Percentiles rank a stretch among this genome's conserved stretches.
Evolutionary conservation across 176 grass and related monocot genomes (phyloP).

Genomic region (Cocos nucifera): DNA sequence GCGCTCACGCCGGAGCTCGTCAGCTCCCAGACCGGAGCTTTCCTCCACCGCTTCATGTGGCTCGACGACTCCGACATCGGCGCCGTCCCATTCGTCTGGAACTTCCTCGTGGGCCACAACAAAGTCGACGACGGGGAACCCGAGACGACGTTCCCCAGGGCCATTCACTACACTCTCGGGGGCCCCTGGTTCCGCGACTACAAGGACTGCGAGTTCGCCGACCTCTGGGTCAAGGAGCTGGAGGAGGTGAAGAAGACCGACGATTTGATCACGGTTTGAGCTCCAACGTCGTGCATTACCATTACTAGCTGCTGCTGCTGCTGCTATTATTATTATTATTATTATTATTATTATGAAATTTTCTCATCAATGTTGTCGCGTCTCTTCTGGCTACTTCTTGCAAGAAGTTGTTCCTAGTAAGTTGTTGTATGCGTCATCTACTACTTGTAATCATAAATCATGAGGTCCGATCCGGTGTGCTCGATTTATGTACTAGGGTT

Average conservation of each 20-base stretch:
- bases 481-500: too few species aligned
- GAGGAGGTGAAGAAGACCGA: constrained; percentile 34
- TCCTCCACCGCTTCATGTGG: constrained; percentile 76
- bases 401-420: too few species aligned
- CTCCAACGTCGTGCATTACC: too few species aligned
- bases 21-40: constrained; percentile 48
- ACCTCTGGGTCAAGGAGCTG: constrained; percentile 58
- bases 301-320: too few species aligned
- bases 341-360: too few species aligned
- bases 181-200: constrained; percentile 75
- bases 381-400: too few species aligned
- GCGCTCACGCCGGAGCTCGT: constrained; percentile 66
- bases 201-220: constrained; percentile 71
- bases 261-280: too few species aligned
- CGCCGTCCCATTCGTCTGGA: constrained; percentile 71
- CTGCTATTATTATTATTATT: too few species aligned
- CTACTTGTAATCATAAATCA: too few species aligned
- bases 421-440: too few species aligned
- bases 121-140: constrained; percentile 34
- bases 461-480: too few species aligned
- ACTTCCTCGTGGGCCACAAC: constrained; percentile 94
- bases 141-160: constrained; percentile 41
- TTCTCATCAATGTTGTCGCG: too few species aligned
- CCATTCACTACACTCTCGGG: constrained; percentile 79
- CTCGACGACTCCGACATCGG: constrained; percentile 78